Percentiles rank a stretch among this genome's conserved stretches.
Evolutionary conservation across 208 protist genomes (phyloP).

Genomic region (Crithidia sp.): DNA sequence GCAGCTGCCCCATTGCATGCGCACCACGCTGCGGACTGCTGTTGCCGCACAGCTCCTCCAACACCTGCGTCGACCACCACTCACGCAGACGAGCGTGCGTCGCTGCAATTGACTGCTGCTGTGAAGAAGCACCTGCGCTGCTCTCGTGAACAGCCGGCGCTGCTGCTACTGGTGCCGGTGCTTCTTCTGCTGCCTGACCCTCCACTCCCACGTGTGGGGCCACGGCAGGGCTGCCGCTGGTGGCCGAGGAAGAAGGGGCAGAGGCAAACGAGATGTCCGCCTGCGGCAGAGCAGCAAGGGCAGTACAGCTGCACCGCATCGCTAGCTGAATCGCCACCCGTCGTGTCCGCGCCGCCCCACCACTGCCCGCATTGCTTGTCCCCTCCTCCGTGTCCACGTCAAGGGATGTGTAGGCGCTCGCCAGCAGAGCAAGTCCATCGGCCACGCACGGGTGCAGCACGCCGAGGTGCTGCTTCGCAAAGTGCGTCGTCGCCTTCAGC

Average conservation of each 20-base stretch:
- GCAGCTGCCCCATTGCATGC: constrained; percentile 20
- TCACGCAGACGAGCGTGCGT: constrained; percentile 13
- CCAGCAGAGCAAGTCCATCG: constrained; percentile 30
- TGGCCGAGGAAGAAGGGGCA: not conserved
- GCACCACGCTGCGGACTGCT: constrained; percentile 5
- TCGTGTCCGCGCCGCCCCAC: constrained; percentile 19
- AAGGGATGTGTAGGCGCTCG: constrained; percentile 28
- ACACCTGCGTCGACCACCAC: constrained; percentile 32
- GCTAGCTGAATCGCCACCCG: constrained; percentile 37
- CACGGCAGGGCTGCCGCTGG: no score
- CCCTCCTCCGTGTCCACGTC: constrained; percentile 24
- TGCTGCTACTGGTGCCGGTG: constrained; percentile 4
- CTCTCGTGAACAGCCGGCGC: not conserved
- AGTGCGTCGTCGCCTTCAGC: constrained; percentile 41
- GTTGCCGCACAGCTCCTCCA: constrained; percentile 28
- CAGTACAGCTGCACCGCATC: constrained; percentile 37
- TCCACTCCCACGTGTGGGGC: not conserved
- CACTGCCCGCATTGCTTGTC: not conserved
- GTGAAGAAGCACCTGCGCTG: not conserved
- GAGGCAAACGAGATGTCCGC: not conserved
- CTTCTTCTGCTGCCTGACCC: not conserved
- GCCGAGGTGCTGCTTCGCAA: constrained; percentile 35
- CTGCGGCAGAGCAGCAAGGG: constrained; percentile 21
- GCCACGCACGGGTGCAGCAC: constrained; percentile 38
- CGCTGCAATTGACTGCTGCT: not conserved